These are phyloP conservation scores for Malus hybrid DNA, from an alignment of 331 rosid genomes.

Conservation along the genomic window DNA sequence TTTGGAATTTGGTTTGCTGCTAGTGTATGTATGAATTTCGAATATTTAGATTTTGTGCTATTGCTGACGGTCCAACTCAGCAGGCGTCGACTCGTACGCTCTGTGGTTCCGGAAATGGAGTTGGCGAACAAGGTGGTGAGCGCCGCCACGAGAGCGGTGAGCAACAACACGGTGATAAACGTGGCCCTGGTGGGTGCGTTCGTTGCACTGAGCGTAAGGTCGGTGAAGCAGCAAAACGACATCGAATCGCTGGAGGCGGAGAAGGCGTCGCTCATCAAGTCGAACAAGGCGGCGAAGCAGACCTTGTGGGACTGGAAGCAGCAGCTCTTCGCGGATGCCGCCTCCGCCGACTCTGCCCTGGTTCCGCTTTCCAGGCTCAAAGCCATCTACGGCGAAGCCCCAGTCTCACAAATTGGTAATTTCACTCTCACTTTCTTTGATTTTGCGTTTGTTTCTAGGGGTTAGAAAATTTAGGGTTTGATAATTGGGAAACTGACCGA, in stretches of 20 bases:
- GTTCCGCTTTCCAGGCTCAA: conserved; percentile 60
- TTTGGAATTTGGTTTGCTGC: no score
- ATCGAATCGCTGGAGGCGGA: conserved; percentile 69
- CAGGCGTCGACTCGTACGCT: no score
- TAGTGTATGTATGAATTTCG: no score
- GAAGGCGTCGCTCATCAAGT: conserved; percentile 49
- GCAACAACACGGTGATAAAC: conserved; percentile 47
- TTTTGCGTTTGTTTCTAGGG: background rate
- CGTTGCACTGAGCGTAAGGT: conserved; percentile 36
- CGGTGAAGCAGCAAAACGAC: conserved; percentile 47
- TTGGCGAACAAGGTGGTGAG: conserved; percentile 37
- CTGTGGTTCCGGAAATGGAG: conserved; percentile 37
- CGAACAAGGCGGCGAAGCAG: conserved; percentile 59
- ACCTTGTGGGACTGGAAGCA: conserved; percentile 84
- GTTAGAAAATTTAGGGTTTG: background rate
- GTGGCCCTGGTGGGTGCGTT: conserved; percentile 48
- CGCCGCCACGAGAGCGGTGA: conserved; percentile 32
- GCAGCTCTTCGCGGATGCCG: conserved; percentile 62
- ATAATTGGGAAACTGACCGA: no score
- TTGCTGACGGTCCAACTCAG: no score
- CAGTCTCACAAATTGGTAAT: conserved; percentile 42
- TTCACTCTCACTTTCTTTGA: background rate
- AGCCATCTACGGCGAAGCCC: conserved; percentile 66
- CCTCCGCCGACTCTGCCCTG: conserved; percentile 30
- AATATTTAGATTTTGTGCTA: no score